A percentile compares a stretch with the other conserved stretches of the same genome.
Conservation (phyloP, 306 rosid genomes). For the Citrullus amarus region DNA sequence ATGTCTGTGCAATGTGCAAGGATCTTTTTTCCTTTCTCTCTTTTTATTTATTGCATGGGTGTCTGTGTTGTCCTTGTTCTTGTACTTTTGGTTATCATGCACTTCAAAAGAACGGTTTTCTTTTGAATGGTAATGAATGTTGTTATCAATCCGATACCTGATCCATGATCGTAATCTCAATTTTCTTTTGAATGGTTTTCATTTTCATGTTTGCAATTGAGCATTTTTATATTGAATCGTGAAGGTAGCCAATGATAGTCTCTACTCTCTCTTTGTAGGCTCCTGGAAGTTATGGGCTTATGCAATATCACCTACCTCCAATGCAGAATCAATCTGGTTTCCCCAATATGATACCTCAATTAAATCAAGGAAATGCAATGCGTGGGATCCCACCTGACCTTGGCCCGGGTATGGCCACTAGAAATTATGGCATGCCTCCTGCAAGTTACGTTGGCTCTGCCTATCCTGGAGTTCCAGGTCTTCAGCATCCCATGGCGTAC, state of each 20-base stretch:
- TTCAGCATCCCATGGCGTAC: slow-evolving; percentile 82
- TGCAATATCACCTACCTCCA: slow-evolving; percentile 87
- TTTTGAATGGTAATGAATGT: neutral
- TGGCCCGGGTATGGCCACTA: slow-evolving; percentile 48
- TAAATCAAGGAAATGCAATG: slow-evolving; percentile 77
- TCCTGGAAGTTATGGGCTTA: slow-evolving; percentile 67
- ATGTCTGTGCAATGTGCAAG: neutral
- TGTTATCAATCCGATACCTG: neutral
- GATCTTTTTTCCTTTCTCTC: neutral
- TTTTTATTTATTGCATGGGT: neutral
- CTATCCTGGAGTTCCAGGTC: slow-evolving; percentile 70
- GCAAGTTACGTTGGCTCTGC: slow-evolving; percentile 59
- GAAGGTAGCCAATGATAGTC: slow-evolving; percentile 3
- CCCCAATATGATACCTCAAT: slow-evolving; percentile 68
- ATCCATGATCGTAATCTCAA: neutral
- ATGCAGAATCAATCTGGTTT: slow-evolving; percentile 87
- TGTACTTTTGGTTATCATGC: neutral
- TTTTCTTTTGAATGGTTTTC: neutral
- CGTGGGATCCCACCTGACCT: slow-evolving; percentile 53
- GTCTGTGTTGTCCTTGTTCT: neutral
- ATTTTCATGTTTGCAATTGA: neutral
- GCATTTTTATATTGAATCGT: neutral
- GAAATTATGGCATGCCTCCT: slow-evolving; percentile 64
- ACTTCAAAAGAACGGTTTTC: neutral
- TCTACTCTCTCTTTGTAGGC: slow-evolving; percentile 40